Evolutionary conservation across 2,329 filamentous ascomycete genomes (phyloP), one percentile per base, ranked within the genome.

Genomic region (Exophiala oligosperma): DNA sequence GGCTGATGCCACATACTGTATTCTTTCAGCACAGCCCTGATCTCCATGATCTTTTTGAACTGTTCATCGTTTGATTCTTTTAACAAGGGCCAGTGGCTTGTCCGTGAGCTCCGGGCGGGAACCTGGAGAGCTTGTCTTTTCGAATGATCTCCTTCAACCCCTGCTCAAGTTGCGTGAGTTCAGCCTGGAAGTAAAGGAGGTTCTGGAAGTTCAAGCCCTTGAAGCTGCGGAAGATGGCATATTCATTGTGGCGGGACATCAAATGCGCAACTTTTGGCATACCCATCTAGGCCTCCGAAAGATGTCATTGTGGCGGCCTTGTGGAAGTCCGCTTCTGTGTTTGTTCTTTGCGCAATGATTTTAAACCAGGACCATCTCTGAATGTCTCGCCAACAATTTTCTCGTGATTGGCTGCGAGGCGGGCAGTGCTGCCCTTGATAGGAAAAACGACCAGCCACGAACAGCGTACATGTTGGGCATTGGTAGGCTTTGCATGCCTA

Each of bases 101-200:
- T 8, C 6, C 28, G 29, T 11, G 8, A 24, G 3, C 21, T 3
- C 12, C 17, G 28, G 8, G 28, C 28, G 5, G 5, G 28, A 29
- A 29, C 12, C 38, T 37, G 12, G 21, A 49, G 9, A 17, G 3
- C 24, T 32, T 11, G 29, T 49, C 46, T 49, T 4, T 29, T 7
- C n/a, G 26, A 9, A 11, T 5, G 23, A 49, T 29, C 46, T 49
- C 23, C 5, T 29, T 26, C 46, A 49, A 49, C 28, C 47, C 24
- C 14, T 41, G 24, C 38, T 57, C 55, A 32, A 57, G 55, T 4
- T 53, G 29, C 8, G 37, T n/a, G 6, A 57, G 23, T 23, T 57
- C 55, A 12, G 49, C 49, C 28, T 57, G 49, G 4, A 53, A 17
- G 28, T 52, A 57, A 17, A 57, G 38, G 5, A 57, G 55, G 23